These are phyloP conservation scores for Neonectria neomacrospora DNA, from an alignment of 2,329 filamentous ascomycete genomes.

Conservation along the genomic window DNA sequence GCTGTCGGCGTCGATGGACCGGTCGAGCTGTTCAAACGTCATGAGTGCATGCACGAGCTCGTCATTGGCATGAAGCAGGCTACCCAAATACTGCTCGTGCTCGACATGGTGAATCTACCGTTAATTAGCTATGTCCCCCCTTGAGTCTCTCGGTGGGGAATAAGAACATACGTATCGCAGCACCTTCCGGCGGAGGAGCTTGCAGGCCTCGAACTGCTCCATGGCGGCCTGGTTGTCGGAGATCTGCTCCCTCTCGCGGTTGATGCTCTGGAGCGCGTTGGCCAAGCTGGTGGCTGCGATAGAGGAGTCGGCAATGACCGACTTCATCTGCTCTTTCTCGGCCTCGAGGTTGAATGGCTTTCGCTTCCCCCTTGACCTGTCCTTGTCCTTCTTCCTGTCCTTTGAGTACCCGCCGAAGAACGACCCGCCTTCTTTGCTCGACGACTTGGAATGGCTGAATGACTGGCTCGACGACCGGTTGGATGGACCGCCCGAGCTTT, in stretches of 20 bases:
- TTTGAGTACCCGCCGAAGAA: constrained; percentile 58
- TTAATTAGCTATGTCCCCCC: background rate
- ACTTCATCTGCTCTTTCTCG: constrained; percentile 88
- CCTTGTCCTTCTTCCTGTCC: constrained; percentile 67
- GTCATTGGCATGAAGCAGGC: constrained; percentile 92
- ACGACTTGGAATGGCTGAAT: constrained; percentile 51
- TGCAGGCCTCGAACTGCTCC: constrained; percentile 85
- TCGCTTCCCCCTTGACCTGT: constrained; percentile 66
- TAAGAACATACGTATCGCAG: constrained; percentile 75
- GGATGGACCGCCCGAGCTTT: constrained; percentile 37
- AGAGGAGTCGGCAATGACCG: constrained; percentile 87
- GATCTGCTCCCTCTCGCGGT: constrained; percentile 87
- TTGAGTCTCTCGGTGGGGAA: background rate
- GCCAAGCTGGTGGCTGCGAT: constrained; percentile 91
- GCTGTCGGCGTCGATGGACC: constrained; percentile 80
- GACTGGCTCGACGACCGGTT: constrained; percentile 28
- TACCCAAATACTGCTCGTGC: constrained; percentile 90
- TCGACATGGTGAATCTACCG: constrained; percentile 87
- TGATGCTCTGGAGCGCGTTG: constrained; percentile 89
- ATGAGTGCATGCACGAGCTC: constrained; percentile 94
- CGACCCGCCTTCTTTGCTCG: constrained; percentile 46
- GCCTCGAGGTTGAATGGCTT: constrained; percentile 84
- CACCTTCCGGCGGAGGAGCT: constrained; percentile 83
- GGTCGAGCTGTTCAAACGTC: constrained; percentile 93
- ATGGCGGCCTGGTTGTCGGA: constrained; percentile 84